A percentile compares a stretch with the other conserved stretches of the same genome.
Evolutionary conservation across 192 early-diverging fungal species (phyloP).

Genomic region (Backusella parvicylindrica): DNA sequence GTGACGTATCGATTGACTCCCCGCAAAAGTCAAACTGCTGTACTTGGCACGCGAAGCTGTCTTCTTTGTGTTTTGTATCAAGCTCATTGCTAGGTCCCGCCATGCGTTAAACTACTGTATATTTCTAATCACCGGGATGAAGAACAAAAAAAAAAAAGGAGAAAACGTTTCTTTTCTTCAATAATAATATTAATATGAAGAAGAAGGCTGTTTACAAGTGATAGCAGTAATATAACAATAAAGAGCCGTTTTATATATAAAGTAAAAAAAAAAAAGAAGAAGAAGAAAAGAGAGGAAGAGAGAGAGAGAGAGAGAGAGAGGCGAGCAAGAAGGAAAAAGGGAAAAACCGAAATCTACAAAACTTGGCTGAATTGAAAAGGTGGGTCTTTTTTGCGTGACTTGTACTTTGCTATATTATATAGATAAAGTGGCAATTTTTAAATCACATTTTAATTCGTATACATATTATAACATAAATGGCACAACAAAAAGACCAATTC

Average conservation of each 20-base stretch:
- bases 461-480: not conserved
- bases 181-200: too few species aligned
- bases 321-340: not conserved
- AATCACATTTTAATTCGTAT: too few species aligned
- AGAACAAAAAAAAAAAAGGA: not conserved
- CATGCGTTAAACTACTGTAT: not conserved
- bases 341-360: not conserved
- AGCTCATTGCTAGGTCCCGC: not conserved
- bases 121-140: not conserved
- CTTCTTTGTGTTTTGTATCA: not conserved
- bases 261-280: not conserved
- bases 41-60: slow-evolving; percentile 15
- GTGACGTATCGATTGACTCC: slow-evolving; percentile 32
- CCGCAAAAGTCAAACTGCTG: slow-evolving; percentile 31
- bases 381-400: not conserved
- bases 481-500: not conserved
- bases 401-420: too few species aligned
- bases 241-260: not conserved
- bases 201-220: too few species aligned
- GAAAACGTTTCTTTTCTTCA: not conserved
- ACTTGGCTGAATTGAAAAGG: not conserved
- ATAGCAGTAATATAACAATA: too few species aligned
- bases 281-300: not conserved
- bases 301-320: not conserved
- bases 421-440: too few species aligned